Evolutionary conservation across 768 basidiomycete species (phyloP).

Genomic region (Tricholoma furcatifolium): DNA sequence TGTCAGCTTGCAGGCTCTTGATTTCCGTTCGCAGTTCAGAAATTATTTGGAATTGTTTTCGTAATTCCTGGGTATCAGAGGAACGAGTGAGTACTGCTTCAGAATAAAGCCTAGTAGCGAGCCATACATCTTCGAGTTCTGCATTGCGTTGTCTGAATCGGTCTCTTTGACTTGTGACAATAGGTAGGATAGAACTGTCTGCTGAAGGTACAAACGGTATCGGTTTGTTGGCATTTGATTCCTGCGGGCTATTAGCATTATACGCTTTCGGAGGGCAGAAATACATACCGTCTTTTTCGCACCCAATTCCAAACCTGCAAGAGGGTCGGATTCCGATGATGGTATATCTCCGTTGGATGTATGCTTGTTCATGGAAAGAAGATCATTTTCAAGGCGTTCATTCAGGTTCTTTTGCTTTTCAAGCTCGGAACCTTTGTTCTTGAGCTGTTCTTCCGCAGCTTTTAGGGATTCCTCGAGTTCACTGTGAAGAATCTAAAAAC

Average conservation of each 20-base stretch:
- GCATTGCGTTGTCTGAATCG: slow-evolving; percentile 97
- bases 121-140: slow-evolving; percentile 87
- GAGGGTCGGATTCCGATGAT: slow-evolving; percentile 47
- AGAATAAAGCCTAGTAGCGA: not conserved
- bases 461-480: slow-evolving; percentile 76
- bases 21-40: slow-evolving; percentile 92
- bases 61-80: slow-evolving; percentile 64
- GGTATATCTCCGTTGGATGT: slow-evolving; percentile 32
- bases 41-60: slow-evolving; percentile 92
- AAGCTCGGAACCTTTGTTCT: slow-evolving; percentile 59
- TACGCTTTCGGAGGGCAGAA: not conserved
- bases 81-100: not conserved
- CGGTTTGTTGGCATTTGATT: slow-evolving; percentile 7
- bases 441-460: slow-evolving; percentile 55
- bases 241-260: slow-evolving; percentile 1
- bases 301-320: slow-evolving; percentile 76
- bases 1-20: slow-evolving; percentile 90
- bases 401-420: slow-evolving; percentile 79
- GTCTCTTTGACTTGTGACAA: slow-evolving; percentile 96
- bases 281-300: slow-evolving; percentile 42
- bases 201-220: slow-evolving; percentile 43
- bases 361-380: slow-evolving; percentile 76
- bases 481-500: slow-evolving; percentile 68
- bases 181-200: slow-evolving; percentile 95
- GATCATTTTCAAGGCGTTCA: slow-evolving; percentile 89